Evolutionary conservation across 2,329 filamentous ascomycete genomes (phyloP), one percentile per base, ranked within the genome.

Genomic region (Xylaria sp.): DNA sequence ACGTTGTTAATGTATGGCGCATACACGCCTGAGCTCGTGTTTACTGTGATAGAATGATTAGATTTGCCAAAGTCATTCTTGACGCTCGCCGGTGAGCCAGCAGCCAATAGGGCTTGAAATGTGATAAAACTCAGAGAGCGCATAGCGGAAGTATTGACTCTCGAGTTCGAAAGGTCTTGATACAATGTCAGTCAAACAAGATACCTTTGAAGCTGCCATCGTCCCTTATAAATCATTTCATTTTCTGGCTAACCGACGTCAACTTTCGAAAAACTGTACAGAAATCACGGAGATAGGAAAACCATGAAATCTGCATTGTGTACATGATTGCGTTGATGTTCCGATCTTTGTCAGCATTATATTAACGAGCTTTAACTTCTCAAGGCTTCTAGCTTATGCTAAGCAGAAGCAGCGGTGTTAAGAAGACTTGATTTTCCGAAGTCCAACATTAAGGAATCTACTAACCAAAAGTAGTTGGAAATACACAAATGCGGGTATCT

Each of bases 401-500:
- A 33, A 46, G 23, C 3, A 46, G 6, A 31, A 46, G 40, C 57
- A 15, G 26, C 57, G 57, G 57, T 48, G 40, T 59, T 59, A 46
- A 59, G 40, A 59, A 33, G 17, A n/a, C 23, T 3, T 59, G 6
- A 17, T 59, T 59, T 46, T 59, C 57, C 40, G 38, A 59, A 59
- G 56, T 59, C 56, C 56, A 59, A 23, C 33, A 20, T 13, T 31
- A 17, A 46, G 13, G 77, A 90, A 92, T 75, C 9, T 33, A 33
- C 84, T 74, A 67, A 67, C 59, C 7, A 56, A 48, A 38, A 15
- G 36, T 40, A 3, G 33, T 10, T n/a, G 6, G 9, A 46, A n/a
- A 6, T 48, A 3, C 20, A 23, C 23, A 23, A 23, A 23, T 23
- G 23, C 23, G 23, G 20, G 44, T 20, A 49, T 13, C 26, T 26